These are phyloP conservation scores for Ogataea haglerorum DNA, from an alignment of 805 yeast species.

Conservation along the genomic window DNA sequence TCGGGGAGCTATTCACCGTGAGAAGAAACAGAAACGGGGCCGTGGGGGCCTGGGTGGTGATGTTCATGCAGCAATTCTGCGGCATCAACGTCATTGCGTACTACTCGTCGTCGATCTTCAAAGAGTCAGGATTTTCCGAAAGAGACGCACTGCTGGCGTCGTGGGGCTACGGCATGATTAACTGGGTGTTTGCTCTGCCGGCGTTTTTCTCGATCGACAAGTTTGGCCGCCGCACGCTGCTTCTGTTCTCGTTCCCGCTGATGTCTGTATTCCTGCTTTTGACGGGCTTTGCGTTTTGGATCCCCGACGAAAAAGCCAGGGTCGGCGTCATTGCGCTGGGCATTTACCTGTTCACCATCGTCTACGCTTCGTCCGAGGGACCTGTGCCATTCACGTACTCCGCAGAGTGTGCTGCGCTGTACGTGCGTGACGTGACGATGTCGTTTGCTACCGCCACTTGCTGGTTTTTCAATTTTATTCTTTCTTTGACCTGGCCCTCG, in stretches of 20 bases:
- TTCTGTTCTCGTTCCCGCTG: constrained; percentile 58
- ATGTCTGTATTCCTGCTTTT: constrained; percentile 58
- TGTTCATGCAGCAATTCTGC: constrained; percentile 90
- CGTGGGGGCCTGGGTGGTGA: constrained; percentile 73
- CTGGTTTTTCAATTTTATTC: constrained; percentile 69
- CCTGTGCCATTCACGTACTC: constrained; percentile 88
- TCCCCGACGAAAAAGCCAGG: constrained; percentile 50
- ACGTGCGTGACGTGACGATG: constrained; percentile 78
- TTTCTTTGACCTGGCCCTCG: constrained; percentile 79
- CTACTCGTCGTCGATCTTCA: constrained; percentile 75
- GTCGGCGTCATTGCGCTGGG: constrained; percentile 69
- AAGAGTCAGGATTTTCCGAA: constrained; percentile 60
- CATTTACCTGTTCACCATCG: constrained; percentile 66
- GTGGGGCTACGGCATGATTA: constrained; percentile 82
- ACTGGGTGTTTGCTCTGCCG: constrained; percentile 77
- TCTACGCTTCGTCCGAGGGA: constrained; percentile 83
- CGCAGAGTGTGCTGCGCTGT: constrained; percentile 79
- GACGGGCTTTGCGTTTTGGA: constrained; percentile 72
- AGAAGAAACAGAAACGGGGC: constrained; percentile 85
- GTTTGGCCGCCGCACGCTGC: constrained; percentile 65
- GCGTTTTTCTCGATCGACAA: constrained; percentile 77
- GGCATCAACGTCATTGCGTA: constrained; percentile 88
- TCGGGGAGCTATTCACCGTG: constrained; percentile 59
- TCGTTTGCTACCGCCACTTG: constrained; percentile 72
- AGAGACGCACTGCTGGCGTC: constrained; percentile 71